Evolutionary conservation across 108 stramenopile species (phyloP).

Genomic region (Ochromonas danica): DNA sequence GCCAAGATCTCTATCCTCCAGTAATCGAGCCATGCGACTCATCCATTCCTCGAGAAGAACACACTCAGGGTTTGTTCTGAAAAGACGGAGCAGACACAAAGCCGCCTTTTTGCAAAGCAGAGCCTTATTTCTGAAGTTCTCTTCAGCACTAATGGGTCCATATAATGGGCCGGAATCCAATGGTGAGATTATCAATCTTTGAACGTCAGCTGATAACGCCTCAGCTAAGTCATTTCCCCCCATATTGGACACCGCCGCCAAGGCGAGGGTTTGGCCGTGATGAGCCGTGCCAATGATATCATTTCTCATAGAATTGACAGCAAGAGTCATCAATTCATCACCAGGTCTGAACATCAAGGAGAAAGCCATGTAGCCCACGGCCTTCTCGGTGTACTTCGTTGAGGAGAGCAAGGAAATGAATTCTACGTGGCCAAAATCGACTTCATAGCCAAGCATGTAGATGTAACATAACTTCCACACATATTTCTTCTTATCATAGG

Average conservation of each 20-base stretch:
- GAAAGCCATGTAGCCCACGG: slow-evolving; percentile 90
- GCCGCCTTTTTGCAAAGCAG: slow-evolving; percentile 77
- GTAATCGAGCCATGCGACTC: slow-evolving; percentile 70
- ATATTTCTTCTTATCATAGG: slow-evolving; percentile 94
- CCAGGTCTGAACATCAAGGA: slow-evolving; percentile 74
- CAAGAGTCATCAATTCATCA: slow-evolving; percentile 66
- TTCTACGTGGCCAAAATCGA: slow-evolving; percentile 96
- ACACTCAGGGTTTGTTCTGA: slow-evolving; percentile 77
- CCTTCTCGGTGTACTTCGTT: slow-evolving; percentile 84
- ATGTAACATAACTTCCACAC: slow-evolving; percentile 99
- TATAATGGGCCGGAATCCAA: slow-evolving; percentile 84
- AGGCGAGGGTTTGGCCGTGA: slow-evolving; percentile 54
- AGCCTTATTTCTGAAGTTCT: slow-evolving; percentile 73
- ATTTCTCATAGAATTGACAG: slow-evolving; percentile 57
- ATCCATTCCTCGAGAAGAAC: slow-evolving; percentile 78
- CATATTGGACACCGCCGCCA: slow-evolving; percentile 75
- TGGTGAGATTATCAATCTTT: slow-evolving; percentile 61
- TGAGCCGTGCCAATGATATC: slow-evolving; percentile 44
- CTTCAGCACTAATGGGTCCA: slow-evolving; percentile 69
- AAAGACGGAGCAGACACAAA: slow-evolving; percentile 79
- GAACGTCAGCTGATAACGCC: slow-evolving; percentile 58
- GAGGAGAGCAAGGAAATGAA: slow-evolving; percentile 80
- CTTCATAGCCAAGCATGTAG: slow-evolving; percentile 95
- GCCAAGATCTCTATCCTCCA: slow-evolving; percentile 86
- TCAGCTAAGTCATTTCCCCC: slow-evolving; percentile 79